Evolutionary conservation across 1,139 yeast species (phyloP).

Genomic region (Debaryomycetaceae sp.): DNA sequence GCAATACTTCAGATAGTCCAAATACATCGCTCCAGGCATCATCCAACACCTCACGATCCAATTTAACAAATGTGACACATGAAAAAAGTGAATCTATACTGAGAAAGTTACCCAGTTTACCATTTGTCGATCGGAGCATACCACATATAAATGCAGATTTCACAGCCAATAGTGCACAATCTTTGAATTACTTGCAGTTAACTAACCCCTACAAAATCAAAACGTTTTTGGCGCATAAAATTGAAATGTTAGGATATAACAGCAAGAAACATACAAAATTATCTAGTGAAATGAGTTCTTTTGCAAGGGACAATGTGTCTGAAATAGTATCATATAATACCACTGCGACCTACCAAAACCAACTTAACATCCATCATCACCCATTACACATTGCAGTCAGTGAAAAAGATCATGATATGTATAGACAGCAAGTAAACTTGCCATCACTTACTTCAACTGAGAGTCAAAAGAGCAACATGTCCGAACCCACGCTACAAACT

Average conservation of each 20-base stretch:
- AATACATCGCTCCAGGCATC: neutral
- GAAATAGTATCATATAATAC: constrained; percentile 6
- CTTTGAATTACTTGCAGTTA: constrained; percentile 9
- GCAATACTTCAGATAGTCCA: neutral
- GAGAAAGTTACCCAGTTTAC: neutral
- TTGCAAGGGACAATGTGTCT: neutral
- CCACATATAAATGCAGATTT: neutral
- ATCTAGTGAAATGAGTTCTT: constrained; percentile 4
- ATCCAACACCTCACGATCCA: neutral
- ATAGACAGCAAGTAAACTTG: neutral
- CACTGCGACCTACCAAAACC: constrained; percentile 1
- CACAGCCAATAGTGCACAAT: neutral
- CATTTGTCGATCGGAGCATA: neutral
- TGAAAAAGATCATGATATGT: neutral
- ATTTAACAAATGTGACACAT: neutral
- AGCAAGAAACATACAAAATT: constrained; percentile 3
- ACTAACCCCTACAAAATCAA: constrained; percentile 26
- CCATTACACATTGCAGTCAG: neutral
- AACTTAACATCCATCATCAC: constrained; percentile 2
- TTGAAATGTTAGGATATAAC: constrained; percentile 29
- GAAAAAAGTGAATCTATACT: neutral
- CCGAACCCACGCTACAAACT: neutral
- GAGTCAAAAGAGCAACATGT: neutral
- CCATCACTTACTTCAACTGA: neutral
- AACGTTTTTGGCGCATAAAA: constrained; percentile 28